Base-by-base conservation (phyloP, 768 basidiomycete species). In the Podaxis rugospora region DNA sequence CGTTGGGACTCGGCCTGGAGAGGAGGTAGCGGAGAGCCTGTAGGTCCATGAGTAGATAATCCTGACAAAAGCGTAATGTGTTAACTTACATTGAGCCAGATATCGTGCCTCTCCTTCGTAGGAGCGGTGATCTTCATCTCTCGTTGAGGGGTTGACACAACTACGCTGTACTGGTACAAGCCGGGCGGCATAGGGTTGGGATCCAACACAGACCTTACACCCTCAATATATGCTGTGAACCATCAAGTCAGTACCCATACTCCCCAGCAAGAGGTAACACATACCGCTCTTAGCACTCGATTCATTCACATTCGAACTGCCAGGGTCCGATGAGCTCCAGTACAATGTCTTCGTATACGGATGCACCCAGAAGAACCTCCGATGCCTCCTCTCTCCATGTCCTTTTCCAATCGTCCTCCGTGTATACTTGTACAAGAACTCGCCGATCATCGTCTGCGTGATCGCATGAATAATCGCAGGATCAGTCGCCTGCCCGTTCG, bases 61-160 rank as follows among this genome's bases (percentile, higher is more conserved):
- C 54, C 32, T 61, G 58, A 42, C 40, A 58, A 61, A 35, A 11
- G 59, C 25, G 5, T 32, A 63, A 55, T 64, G 44, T 40, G 52
- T 37, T 23, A 4, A 77, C 87, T 62, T 72, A 95, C 94, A 73
- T 88, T 90, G 56, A 93, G 78, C 97, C 97, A 99, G 63, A 98
- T 94, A 66, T 98, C 95, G 69, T 99, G 97, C 57, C 95, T 82
- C 65, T 98, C 97, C 70, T 92, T 92, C 6, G 89, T 95, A 1
- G 90, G 89, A 5, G 95, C 95, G n/a, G 97, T 98, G 68, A 99
- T 89, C 78, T 97, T 96, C 87, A 98, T 97, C 75, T 99, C 97
- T 61, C 96, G 83, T 63, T 94, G 91, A 10, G 93, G 90, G 0
- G 95, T 97, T 23, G 92, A 88, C 59, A 99, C 87, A 46, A 99